Evolutionary conservation across 1,284 basidiomycete species (phyloP).

Genomic region (Peniophora sp.): DNA sequence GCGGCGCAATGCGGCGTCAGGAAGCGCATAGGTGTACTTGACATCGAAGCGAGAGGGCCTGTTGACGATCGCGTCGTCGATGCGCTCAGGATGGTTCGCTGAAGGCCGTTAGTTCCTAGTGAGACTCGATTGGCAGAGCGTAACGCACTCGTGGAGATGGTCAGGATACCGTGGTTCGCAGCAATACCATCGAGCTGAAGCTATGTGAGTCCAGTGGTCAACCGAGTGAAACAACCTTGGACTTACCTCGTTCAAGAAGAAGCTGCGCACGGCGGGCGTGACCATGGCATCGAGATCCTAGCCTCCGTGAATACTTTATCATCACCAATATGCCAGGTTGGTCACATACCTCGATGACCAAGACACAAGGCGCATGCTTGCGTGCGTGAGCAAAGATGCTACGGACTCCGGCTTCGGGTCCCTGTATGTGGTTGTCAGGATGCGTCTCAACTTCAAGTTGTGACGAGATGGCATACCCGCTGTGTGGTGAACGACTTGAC

Average conservation of each 20-base stretch:
- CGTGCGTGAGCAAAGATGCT: slow-evolving; percentile 25
- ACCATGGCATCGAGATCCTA: slow-evolving; percentile 35
- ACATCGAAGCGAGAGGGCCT: slow-evolving; percentile 40
- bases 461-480: slow-evolving; percentile 6
- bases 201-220: no score
- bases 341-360: slow-evolving; percentile 27
- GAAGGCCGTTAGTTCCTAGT: no score
- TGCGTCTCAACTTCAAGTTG: neutral
- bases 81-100: slow-evolving; percentile 37
- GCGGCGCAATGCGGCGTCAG: slow-evolving; percentile 13
- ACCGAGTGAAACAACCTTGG: no score
- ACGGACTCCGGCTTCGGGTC: slow-evolving; percentile 22
- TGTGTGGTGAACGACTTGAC: slow-evolving; percentile 29
- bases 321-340: neutral
- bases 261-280: slow-evolving; percentile 27
- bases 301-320: neutral
- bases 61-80: slow-evolving; percentile 37
- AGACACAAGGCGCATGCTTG: slow-evolving; percentile 29
- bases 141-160: slow-evolving; percentile 30
- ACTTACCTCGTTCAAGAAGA: slow-evolving; percentile 44
- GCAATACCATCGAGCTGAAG: slow-evolving; percentile 31
- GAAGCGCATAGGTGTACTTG: slow-evolving; percentile 31
- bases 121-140: no score
- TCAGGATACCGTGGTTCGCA: slow-evolving; percentile 15
- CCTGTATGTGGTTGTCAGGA: slow-evolving; percentile 10